phyloP scores from a whole-genome alignment of 1,139 yeast genomes.

The Suhomyces ambrosiae region DNA sequence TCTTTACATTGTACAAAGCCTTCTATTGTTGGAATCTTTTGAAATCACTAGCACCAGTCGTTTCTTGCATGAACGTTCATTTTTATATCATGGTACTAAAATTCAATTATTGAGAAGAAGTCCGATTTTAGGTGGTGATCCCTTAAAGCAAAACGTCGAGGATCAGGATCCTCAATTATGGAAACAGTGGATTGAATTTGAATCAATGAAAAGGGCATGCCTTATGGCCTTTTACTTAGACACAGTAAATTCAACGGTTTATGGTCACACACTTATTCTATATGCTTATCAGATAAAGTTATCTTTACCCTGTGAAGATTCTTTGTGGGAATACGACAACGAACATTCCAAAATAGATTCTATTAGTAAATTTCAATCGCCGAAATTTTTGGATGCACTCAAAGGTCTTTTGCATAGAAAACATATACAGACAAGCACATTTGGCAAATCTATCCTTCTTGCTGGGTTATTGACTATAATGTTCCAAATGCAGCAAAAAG shows the following conservation, averaged over 20 bases:
- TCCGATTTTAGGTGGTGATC: conserved; percentile 72
- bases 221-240: conserved; percentile 37
- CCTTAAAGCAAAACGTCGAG: conserved; percentile 24
- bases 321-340: conserved; percentile 31
- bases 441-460: conserved; percentile 65
- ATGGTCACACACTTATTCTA: conserved; percentile 30
- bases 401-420: conserved; percentile 57
- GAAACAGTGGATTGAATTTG: conserved; percentile 37
- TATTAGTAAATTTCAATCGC: conserved; percentile 10
- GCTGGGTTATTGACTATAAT: conserved; percentile 70
- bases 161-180: conserved; percentile 21
- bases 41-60: conserved; percentile 54
- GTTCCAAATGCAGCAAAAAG: conserved; percentile 74
- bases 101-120: conserved; percentile 70
- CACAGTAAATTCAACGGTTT: conserved; percentile 36
- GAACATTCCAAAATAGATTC: conserved; percentile 14
- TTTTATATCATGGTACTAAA: conserved; percentile 73
- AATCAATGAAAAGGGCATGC: conserved; percentile 35
- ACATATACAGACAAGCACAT: conserved; percentile 47
- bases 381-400: conserved; percentile 52
- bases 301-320: conserved; percentile 35
- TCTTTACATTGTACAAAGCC: conserved; percentile 65
- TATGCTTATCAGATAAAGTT: conserved; percentile 36
- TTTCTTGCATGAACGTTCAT: conserved; percentile 69
- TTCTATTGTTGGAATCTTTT: conserved; percentile 60